Evolutionary conservation across 2,329 filamentous ascomycete genomes (phyloP).

Genomic region (Claviceps lovelessii): DNA sequence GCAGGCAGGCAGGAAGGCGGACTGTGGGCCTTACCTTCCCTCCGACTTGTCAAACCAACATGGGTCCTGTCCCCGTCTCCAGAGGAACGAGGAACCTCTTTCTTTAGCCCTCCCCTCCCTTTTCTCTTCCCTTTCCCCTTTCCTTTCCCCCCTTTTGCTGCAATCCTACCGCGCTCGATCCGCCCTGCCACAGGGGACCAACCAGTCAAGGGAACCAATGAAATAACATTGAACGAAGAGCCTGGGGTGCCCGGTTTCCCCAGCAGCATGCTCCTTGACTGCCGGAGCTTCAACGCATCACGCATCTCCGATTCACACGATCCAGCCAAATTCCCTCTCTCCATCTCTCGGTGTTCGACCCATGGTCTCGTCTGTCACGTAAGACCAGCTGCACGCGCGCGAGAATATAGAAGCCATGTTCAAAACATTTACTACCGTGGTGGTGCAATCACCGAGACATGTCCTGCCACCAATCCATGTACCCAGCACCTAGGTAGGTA

Average conservation of each 20-base stretch:
- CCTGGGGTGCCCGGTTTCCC: too few relatives aligned
- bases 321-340: not conserved
- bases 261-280: not conserved
- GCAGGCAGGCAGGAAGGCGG: too few relatives aligned
- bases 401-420: not conserved
- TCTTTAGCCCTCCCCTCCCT: too few relatives aligned
- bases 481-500: too few relatives aligned
- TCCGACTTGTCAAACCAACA: too few relatives aligned
- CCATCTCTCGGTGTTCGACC: too few relatives aligned
- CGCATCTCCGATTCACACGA: not conserved
- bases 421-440: not conserved
- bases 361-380: not conserved
- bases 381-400: not conserved
- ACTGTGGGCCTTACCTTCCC: too few relatives aligned
- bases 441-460: not conserved
- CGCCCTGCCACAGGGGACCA: not conserved
- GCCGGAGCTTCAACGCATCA: not conserved
- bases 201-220: not conserved
- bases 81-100: too few relatives aligned
- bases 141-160: not conserved
- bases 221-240: not conserved
- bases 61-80: too few relatives aligned
- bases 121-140: not conserved
- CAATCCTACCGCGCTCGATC: not conserved
- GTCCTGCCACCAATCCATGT: too few relatives aligned